Percentiles rank a stretch among this genome's conserved stretches.
Conservation (phyloP, 305 asterid genomes). For the Caryopteris hybrid region DNA sequence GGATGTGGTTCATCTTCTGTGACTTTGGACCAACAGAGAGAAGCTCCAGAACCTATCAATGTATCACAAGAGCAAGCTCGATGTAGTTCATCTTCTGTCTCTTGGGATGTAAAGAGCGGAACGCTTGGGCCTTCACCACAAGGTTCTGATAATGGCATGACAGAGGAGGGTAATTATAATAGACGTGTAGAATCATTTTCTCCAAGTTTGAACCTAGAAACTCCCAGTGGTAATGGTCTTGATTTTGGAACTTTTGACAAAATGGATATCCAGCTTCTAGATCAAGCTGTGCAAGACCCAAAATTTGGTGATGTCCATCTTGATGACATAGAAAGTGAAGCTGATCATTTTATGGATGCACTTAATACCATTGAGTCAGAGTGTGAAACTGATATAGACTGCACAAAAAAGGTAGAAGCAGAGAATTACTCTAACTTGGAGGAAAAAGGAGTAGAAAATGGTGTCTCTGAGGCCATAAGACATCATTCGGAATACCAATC, state of each 20-base stretch:
- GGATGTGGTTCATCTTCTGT: conserved; percentile 44
- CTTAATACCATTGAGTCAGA: conserved; percentile 85
- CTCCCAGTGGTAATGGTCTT: conserved; percentile 22
- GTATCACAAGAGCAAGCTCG: conserved; percentile 41
- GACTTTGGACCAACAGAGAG: conserved; percentile 51
- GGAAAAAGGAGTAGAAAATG: conserved; percentile 34
- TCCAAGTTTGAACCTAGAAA: conserved; percentile 30
- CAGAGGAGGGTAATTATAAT: conserved; percentile 21
- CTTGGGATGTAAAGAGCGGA: conserved; percentile 53
- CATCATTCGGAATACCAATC: conserved; percentile 27
- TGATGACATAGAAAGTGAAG: conserved; percentile 73
- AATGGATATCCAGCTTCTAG: conserved; percentile 24
- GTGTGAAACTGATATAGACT: conserved; percentile 66
- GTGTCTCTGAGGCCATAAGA: conserved; percentile 7
- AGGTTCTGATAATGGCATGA: conserved; percentile 30
- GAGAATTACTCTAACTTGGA: conserved; percentile 40
- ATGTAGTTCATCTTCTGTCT: conserved; percentile 45
- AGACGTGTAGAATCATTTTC: conserved; percentile 35
- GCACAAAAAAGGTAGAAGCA: conserved; percentile 38
- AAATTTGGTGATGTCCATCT: conserved; percentile 29
- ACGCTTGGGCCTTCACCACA: conserved; percentile 23
- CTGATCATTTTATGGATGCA: conserved; percentile 78
- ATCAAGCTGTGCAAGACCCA: conserved; percentile 24
- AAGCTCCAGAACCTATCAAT: conserved; percentile 23
- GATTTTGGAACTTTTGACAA: conserved; percentile 29